Conservation (phyloP, 2,329 filamentous ascomycete genomes). For the Taxawa tesnikishii region DNA sequence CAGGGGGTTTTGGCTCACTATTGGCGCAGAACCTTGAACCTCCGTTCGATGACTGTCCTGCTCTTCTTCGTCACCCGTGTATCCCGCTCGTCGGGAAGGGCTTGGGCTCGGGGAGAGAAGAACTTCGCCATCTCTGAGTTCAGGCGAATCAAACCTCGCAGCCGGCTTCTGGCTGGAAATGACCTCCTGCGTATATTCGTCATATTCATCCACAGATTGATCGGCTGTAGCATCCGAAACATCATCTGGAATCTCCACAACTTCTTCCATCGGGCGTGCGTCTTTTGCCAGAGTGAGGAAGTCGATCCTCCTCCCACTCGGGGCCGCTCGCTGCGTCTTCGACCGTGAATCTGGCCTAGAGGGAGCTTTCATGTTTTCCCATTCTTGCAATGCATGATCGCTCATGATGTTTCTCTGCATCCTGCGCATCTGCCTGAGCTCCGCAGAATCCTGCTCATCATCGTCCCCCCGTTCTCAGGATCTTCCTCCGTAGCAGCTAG, state of each 20-base stretch:
- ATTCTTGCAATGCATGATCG: conserved; percentile 12
- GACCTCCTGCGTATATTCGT: conserved; percentile 21
- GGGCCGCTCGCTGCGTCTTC: too few relatives aligned
- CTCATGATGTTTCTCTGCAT: conserved; percentile 10
- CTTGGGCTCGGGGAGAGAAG: too few relatives aligned
- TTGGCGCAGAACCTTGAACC: conserved; percentile 1
- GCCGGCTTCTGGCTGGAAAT: conserved; percentile 20
- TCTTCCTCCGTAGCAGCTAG: conserved; percentile 8
- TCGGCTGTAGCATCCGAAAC: conserved; percentile 4
- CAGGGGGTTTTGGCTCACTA: conserved; percentile 1
- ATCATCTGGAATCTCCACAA: conserved; percentile 13
- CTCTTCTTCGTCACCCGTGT: conserved; percentile 7
- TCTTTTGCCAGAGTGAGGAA: too few relatives aligned
- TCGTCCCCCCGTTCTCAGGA: too few relatives aligned
- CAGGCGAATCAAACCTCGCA: conserved; percentile 2
- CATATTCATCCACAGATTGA: conserved; percentile 21
- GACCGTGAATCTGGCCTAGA: conserved; percentile 7
- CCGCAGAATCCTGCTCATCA: conserved; percentile 11
- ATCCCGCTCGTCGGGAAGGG: background rate
- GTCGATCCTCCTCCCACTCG: too few relatives aligned
- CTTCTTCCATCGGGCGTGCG: conserved; percentile 8
- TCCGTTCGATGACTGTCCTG: conserved; percentile 9
- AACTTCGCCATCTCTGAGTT: background rate
- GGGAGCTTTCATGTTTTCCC: conserved; percentile 10
- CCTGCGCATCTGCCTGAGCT: conserved; percentile 7